Base-by-base conservation (phyloP, 2,329 filamentous ascomycete species). In the Diplocarpon mali region DNA sequence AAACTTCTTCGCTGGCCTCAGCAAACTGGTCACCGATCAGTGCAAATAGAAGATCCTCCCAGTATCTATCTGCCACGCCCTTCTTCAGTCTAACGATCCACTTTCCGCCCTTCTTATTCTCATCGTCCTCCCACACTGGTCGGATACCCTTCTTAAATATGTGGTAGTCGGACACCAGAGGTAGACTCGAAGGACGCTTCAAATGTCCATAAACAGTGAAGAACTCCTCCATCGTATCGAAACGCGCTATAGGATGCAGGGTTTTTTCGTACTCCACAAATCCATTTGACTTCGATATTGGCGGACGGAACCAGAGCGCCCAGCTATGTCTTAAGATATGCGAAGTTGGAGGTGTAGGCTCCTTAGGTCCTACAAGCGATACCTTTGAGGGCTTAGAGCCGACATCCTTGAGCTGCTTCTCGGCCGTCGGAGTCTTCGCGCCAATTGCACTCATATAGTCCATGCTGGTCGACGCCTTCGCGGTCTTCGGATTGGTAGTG, bases 41-140 rank as follows among this genome's bases (percentile, higher is more conserved):
- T 20, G 87, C 88, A 57, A 96, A 71, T 48, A 96, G 69, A 40
- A 96, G 72, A 61, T 95, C 86, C 69, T 98, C 92, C 87, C 92
- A 98, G 65, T 94, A 95, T 44, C 90, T 80, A 65, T 96, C 92
- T 14, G 87, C 86, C 15, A 98, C 86, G 20, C 92, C 92, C 72
- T 98, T 98, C 76, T 95, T 95, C 62, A 98, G 70, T 54, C 90
- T 77, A 63, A 98, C 81, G 53, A 95, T 89, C 90, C 90, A 98
- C 69, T 98, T 98, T 41, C 92, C 92, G 44, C 92, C 92, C 55
- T 81, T 83, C 65, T 87, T 92, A 68, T 98, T 98, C 63, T 93
- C 87, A 38, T 95, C 88, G 57, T 98, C 92, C 65, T 98, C 92
- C 92, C 92, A 98, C 57, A 98, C 92, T 16, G 92, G 92, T 49